These are phyloP conservation scores for Jamesozyma gamospora DNA, from an alignment of 805 yeast species.

Conservation along the genomic window DNA sequence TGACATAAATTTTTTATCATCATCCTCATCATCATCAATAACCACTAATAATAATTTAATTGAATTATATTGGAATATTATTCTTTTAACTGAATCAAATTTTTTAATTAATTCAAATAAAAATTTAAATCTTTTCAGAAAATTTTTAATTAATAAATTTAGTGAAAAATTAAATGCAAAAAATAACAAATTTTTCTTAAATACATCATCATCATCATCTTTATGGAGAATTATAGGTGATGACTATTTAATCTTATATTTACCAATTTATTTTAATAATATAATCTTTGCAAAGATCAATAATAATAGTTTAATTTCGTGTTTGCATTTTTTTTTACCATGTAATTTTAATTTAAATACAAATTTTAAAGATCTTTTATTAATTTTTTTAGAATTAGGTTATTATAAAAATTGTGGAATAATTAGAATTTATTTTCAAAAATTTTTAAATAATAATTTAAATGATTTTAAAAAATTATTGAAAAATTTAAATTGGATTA, in stretches of 20 bases:
- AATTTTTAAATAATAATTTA: conserved; percentile 10
- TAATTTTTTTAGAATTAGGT: conserved; percentile 23
- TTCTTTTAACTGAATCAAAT: conserved; percentile 21
- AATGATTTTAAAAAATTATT: conserved; percentile 15
- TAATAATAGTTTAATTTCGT: neutral
- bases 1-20: conserved; percentile 14
- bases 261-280: conserved; percentile 18
- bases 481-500: conserved; percentile 26
- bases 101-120: conserved; percentile 7
- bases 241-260: conserved; percentile 17
- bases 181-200: neutral
- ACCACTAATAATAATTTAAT: conserved; percentile 3
- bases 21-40: neutral
- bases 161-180: neutral
- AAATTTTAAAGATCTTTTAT: conserved; percentile 19
- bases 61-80: conserved; percentile 28
- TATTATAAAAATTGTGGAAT: conserved; percentile 7
- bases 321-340: conserved; percentile 17
- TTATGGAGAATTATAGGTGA: conserved; percentile 21
- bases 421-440: conserved; percentile 17
- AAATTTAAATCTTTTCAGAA: conserved; percentile 1
- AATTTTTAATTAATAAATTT: conserved; percentile 1
- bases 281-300: conserved; percentile 20
- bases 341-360: conserved; percentile 1
- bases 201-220: neutral